A percentile compares a stretch with the other conserved stretches of the same genome.
Conservation (phyloP, 768 basidiomycete genomes). For the Suillus placidus region DNA sequence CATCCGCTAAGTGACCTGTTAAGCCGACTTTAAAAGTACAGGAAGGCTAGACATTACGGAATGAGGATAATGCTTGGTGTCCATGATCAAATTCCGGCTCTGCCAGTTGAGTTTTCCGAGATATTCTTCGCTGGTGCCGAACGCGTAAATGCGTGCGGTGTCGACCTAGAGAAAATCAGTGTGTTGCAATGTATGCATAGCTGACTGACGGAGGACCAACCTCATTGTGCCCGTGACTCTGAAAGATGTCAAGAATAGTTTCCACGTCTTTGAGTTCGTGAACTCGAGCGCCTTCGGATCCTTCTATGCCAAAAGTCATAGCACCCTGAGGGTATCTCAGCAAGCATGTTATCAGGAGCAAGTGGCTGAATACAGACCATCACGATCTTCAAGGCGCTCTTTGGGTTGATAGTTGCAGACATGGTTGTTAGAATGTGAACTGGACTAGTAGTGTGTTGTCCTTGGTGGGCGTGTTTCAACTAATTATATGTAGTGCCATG, state of each 20-base stretch:
- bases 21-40: background rate
- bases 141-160: slow-evolving; percentile 28
- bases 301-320: slow-evolving; percentile 56
- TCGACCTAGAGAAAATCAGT: slow-evolving; percentile 25
- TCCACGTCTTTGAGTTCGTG: slow-evolving; percentile 51
- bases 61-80: slow-evolving; percentile 60
- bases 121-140: slow-evolving; percentile 37
- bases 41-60: slow-evolving; percentile 19
- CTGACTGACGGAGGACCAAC: slow-evolving; percentile 24
- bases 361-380: slow-evolving; percentile 39
- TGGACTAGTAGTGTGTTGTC: background rate
- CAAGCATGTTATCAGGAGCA: background rate
- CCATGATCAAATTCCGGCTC: slow-evolving; percentile 52
- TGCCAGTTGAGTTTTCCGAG: slow-evolving; percentile 57
- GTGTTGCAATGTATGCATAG: background rate
- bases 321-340: slow-evolving; percentile 42
- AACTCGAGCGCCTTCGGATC: slow-evolving; percentile 52
- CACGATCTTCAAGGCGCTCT: slow-evolving; percentile 50
- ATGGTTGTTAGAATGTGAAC: slow-evolving; percentile 24
- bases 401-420: slow-evolving; percentile 31
- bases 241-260: slow-evolving; percentile 56
- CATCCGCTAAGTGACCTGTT: slow-evolving; percentile 5
- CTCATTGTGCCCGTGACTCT: slow-evolving; percentile 58
- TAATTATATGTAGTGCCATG: slow-evolving; percentile 6
- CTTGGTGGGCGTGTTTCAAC: background rate